A percentile compares a stretch with the other conserved stretches of the same genome.
Evolutionary conservation across 139 green algal species (phyloP).

Genomic region (Cymbomonas tetramitiformis): DNA sequence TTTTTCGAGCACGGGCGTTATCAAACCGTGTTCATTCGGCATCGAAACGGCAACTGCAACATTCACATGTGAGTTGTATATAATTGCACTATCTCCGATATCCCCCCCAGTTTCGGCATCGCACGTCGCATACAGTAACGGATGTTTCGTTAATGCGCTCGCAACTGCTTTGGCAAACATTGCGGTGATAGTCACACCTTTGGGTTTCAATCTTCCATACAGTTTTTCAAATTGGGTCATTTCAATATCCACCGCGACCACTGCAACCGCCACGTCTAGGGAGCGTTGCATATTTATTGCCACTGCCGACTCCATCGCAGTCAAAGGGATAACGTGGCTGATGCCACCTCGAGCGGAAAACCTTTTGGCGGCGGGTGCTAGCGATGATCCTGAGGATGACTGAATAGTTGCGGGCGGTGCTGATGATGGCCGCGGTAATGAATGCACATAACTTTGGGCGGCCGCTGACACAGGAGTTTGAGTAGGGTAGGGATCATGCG

Average conservation of each 20-base stretch:
- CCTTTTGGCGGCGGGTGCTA: slow-evolving; percentile 30
- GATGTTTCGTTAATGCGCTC: slow-evolving; percentile 74
- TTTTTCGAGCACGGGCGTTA: slow-evolving; percentile 91
- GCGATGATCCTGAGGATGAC: too few species aligned
- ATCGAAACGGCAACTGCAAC: slow-evolving; percentile 83
- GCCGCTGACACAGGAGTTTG: slow-evolving; percentile 25
- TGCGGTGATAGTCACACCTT: slow-evolving; percentile 94
- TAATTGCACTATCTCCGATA: slow-evolving; percentile 32
- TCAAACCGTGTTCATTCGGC: slow-evolving; percentile 87
- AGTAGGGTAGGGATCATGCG: too few species aligned
- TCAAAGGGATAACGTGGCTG: slow-evolving; percentile 81
- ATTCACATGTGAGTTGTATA: slow-evolving; percentile 86
- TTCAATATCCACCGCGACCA: slow-evolving; percentile 71
- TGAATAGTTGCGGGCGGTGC: slow-evolving; percentile 22
- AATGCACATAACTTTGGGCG: slow-evolving; percentile 14
- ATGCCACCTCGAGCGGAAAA: slow-evolving; percentile 20
- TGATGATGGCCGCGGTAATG: slow-evolving; percentile 22
- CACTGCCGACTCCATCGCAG: slow-evolving; percentile 72
- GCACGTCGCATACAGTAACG: slow-evolving; percentile 60
- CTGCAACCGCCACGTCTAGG: slow-evolving; percentile 86
- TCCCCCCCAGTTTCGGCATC: slow-evolving; percentile 62
- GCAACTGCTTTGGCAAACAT: slow-evolving; percentile 86
- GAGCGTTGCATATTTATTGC: slow-evolving; percentile 82
- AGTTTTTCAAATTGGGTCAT: slow-evolving; percentile 87
- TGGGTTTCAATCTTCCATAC: slow-evolving; percentile 86